Percentiles rank a stretch among this genome's conserved stretches.
Evolutionary conservation across 345 rosid species (phyloP).

Genomic region (Cochlearia excelsa): DNA sequence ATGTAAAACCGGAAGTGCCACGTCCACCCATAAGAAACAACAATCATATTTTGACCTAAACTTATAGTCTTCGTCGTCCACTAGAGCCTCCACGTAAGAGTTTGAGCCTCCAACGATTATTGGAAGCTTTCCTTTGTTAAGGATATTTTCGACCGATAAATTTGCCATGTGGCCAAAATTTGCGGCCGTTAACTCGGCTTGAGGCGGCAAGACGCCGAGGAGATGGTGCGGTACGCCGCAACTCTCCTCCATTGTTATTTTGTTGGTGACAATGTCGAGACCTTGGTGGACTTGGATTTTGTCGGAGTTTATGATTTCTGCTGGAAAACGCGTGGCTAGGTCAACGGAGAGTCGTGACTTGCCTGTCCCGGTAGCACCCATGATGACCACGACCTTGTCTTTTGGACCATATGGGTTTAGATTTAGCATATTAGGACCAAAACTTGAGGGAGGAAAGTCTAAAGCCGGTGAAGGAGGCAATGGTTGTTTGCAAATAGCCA

Average conservation of each 20-base stretch:
- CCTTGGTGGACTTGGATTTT: constrained; percentile 70
- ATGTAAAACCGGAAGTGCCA: constrained; percentile 49
- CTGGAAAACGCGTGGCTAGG: constrained; percentile 54
- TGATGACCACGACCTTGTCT: constrained; percentile 55
- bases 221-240: constrained; percentile 68
- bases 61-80: constrained; percentile 39
- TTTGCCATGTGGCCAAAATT: constrained; percentile 53
- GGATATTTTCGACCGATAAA: constrained; percentile 38
- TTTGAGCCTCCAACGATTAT: constrained; percentile 80
- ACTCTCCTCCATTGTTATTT: constrained; percentile 55
- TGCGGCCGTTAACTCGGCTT: constrained; percentile 49
- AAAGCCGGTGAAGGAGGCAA: constrained; percentile 31
- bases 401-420: constrained; percentile 39
- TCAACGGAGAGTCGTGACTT: constrained; percentile 76
- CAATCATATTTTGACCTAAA: constrained; percentile 57
- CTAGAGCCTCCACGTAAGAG: constrained; percentile 61
- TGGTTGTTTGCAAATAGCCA: constrained; percentile 40
- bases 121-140: constrained; percentile 49
- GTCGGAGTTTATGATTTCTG: constrained; percentile 74
- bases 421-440: constrained; percentile 32
- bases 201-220: constrained; percentile 47
- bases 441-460: constrained; percentile 31
- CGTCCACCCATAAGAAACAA: constrained; percentile 61
- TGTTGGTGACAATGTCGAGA: constrained; percentile 64
- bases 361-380: constrained; percentile 79